Evolutionary conservation across 768 basidiomycete species (phyloP), one percentile per base, ranked within the genome.

Genomic region (Lactarius tabidus): DNA sequence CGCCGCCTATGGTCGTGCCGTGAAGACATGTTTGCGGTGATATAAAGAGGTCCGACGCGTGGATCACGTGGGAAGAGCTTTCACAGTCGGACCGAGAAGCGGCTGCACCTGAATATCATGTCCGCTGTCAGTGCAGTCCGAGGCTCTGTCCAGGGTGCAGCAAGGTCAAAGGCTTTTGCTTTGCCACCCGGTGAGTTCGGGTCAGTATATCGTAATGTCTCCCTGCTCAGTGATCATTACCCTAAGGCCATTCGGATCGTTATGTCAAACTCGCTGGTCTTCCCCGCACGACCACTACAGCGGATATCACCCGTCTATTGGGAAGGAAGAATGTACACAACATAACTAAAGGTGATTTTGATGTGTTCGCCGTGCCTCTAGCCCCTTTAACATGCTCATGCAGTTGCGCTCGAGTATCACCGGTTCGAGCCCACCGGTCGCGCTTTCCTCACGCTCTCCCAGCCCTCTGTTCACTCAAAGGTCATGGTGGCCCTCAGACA

Each of bases 331-430:
- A 62, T 7, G 38, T 69, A 9, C 57, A 68, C 60, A 59, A 65
- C 51, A 41, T 69, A 31, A 35, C 45, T 1, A 59, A 64, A 51
- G 69, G 69, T 69, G 26, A 38, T 35, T 29, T 15, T 2, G 31
- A 36, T 9, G 17, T 33, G 33, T 38, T 15, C 23, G 23, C 59
- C 51, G 1, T 31, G 29, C 18, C 53, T 54, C 26, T 23, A 35
- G 23, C 28, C 5, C 28, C 33, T 41, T 28, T 20, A 38, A 33
- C 18, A 51, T 23, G n/a, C 41, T 35, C 14, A 7, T 39, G 14
- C 66, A 90, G 89, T 86, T 29, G 77, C 81, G 23, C 70, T 90
- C 33, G 78, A 86, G 59, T 89, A 92, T 70, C 69, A 78, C 43
- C 81, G 81, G 59, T 89, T 89, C 74, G 71, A 75, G 28, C 86